phyloP scores from a whole-genome alignment of 805 yeast species.

The Zygotorulaspora danielsina region DNA sequence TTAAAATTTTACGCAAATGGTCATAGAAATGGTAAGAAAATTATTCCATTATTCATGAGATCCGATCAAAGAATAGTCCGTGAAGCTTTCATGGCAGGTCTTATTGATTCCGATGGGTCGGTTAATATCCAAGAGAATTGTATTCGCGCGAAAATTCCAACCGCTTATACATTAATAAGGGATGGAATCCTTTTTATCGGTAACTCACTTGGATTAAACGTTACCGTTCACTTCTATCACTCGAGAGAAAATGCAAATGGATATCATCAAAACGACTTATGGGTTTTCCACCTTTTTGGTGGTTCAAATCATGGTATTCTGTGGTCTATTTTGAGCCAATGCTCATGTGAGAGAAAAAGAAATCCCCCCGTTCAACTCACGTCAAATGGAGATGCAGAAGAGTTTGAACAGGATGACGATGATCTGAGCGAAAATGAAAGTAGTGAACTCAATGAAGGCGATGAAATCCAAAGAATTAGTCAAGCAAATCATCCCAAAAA shows the following conservation, averaged over 20 bases:
- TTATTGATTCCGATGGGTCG: constrained; percentile 12
- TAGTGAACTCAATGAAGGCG: not conserved
- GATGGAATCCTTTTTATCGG: constrained; percentile 6
- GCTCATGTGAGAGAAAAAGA: constrained; percentile 12
- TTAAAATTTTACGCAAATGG: constrained; percentile 6
- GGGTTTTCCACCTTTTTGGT: constrained; percentile 10
- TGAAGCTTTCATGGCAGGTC: constrained; percentile 12
- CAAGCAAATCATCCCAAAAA: constrained; percentile 34
- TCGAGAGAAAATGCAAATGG: not conserved
- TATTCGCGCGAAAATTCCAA: constrained; percentile 3
- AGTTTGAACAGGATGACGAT: constrained; percentile 5
- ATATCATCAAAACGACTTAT: constrained; percentile 7
- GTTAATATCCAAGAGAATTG: constrained; percentile 1
- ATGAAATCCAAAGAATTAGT: not conserved
- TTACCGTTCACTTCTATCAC: constrained; percentile 5
- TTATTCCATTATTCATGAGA: constrained; percentile 5
- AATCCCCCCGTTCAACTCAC: constrained; percentile 4
- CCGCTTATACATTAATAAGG: constrained; percentile 5
- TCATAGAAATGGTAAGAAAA: constrained; percentile 3
- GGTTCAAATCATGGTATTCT: constrained; percentile 8
- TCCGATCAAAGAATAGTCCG: constrained; percentile 7
- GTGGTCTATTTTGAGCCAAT: constrained; percentile 8
- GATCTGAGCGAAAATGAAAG: not conserved
- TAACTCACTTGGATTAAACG: constrained; percentile 11
- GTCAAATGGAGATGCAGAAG: constrained; percentile 1